Evolutionary conservation across 495 filamentous ascomycete species (phyloP).

Genomic region (Chaetomidium leptoderma): DNA sequence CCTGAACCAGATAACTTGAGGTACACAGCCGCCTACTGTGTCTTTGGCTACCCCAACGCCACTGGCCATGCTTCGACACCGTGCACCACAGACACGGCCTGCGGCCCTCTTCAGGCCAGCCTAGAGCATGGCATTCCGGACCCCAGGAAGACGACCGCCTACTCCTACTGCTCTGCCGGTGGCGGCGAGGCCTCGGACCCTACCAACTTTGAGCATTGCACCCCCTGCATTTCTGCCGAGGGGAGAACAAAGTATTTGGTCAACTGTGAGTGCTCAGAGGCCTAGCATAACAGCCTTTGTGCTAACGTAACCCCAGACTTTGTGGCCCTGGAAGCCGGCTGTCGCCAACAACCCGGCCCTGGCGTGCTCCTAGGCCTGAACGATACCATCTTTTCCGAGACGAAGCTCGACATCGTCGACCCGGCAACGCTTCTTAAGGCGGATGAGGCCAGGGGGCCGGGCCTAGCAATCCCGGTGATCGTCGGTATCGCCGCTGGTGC

Average conservation of each 20-base stretch:
- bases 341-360: conserved; percentile 42
- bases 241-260: conserved; percentile 37
- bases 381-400: conserved; percentile 45
- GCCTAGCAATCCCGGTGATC: conserved; percentile 33
- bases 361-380: conserved; percentile 42
- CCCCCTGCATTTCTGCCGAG: conserved; percentile 38
- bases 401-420: conserved; percentile 41
- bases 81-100: conserved; percentile 42
- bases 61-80: conserved; percentile 35
- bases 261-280: conserved; percentile 32
- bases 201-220: conserved; percentile 31
- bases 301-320: conserved; percentile 36
- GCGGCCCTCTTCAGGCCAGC: conserved; percentile 33
- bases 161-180: conserved; percentile 39
- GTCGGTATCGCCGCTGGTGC: conserved; percentile 41
- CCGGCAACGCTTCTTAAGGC: conserved; percentile 23
- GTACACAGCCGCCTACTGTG: conserved; percentile 43
- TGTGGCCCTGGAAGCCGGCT: conserved; percentile 46
- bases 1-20: conserved; percentile 40
- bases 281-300: too few species aligned
- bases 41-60: conserved; percentile 46
- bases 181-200: conserved; percentile 26
- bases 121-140: conserved; percentile 33
- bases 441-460: conserved; percentile 8
- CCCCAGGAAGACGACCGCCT: conserved; percentile 31